Evolutionary conservation across 495 filamentous ascomycete genomes (phyloP).

Genomic region (Glutinoglossum americanum): DNA sequence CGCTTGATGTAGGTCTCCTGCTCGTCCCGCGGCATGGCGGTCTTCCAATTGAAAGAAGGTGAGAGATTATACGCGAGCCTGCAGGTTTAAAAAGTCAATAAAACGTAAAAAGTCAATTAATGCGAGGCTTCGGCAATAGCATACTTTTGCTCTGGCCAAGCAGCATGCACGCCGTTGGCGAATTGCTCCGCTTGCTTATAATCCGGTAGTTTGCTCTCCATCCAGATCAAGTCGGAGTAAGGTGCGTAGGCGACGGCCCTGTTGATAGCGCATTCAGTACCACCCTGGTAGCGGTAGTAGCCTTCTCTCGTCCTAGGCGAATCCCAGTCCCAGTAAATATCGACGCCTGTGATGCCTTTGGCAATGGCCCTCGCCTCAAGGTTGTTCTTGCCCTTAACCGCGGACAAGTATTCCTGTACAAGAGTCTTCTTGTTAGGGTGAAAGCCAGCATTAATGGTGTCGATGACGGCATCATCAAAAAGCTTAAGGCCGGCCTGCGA

Average conservation of each 20-base stretch:
- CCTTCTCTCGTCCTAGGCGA: slow-evolving; percentile 77
- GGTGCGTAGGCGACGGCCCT: slow-evolving; percentile 82
- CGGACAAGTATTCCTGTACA: slow-evolving; percentile 37
- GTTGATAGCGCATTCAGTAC: slow-evolving; percentile 81
- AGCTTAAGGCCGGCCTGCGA: slow-evolving; percentile 69
- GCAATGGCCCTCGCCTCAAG: slow-evolving; percentile 65
- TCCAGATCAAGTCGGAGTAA: slow-evolving; percentile 92
- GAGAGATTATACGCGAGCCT: slow-evolving; percentile 93
- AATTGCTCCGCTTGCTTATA: slow-evolving; percentile 86
- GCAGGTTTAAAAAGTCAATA: neutral
- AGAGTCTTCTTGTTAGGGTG: slow-evolving; percentile 46
- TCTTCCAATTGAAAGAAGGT: slow-evolving; percentile 98
- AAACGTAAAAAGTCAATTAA: neutral
- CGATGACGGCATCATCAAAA: slow-evolving; percentile 74
- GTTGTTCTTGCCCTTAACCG: slow-evolving; percentile 67
- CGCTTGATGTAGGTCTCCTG: slow-evolving; percentile 95
- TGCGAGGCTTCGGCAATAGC: slow-evolving; percentile 8
- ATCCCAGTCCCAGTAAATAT: slow-evolving; percentile 89
- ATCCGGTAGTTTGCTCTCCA: slow-evolving; percentile 95
- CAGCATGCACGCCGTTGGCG: slow-evolving; percentile 78
- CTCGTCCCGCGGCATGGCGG: slow-evolving; percentile 79
- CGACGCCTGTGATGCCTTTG: slow-evolving; percentile 55
- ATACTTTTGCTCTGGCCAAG: slow-evolving; percentile 91
- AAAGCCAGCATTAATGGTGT: slow-evolving; percentile 46
- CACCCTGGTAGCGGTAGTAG: slow-evolving; percentile 79